These are phyloP conservation scores for Cyberlindnera americana DNA, from an alignment of 805 yeast genomes.

Conservation along the genomic window DNA sequence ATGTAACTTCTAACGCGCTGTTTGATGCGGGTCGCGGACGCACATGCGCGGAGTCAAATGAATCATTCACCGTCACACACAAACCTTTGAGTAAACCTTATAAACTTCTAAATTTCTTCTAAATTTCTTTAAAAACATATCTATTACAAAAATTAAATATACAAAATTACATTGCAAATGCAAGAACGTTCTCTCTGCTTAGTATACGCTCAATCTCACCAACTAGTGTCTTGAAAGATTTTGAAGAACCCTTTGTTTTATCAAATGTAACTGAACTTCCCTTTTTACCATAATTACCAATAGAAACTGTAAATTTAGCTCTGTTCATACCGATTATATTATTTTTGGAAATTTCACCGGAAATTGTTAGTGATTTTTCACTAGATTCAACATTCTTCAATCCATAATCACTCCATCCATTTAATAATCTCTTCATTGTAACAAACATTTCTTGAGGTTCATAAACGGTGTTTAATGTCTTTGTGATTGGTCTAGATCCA, in stretches of 20 bases:
- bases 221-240: conserved; percentile 56
- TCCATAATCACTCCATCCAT: conserved; percentile 71
- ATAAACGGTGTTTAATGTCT: conserved; percentile 31
- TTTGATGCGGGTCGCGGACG: background rate
- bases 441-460: conserved; percentile 53
- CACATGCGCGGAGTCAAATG: too few relatives aligned
- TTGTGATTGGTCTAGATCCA: conserved; percentile 18
- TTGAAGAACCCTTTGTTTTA: conserved; percentile 61
- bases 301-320: conserved; percentile 57
- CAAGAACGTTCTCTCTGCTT: conserved; percentile 58
- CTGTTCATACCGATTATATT: conserved; percentile 62
- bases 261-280: conserved; percentile 55
- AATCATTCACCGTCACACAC: too few relatives aligned
- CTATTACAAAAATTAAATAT: too few relatives aligned
- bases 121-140: too few relatives aligned
- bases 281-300: conserved; percentile 41
- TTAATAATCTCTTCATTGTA: conserved; percentile 58
- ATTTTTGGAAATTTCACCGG: conserved; percentile 59
- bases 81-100: too few relatives aligned
- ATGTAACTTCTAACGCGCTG: too few relatives aligned
- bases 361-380: conserved; percentile 40
- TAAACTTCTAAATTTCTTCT: too few relatives aligned
- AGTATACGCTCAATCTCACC: conserved; percentile 63
- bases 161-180: conserved; percentile 21
- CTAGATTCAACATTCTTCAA: conserved; percentile 50